Percentiles rank a stretch among this genome's conserved stretches.
phyloP scores from a whole-genome alignment of 345 rosid species.

The Sisymbrium irio region DNA sequence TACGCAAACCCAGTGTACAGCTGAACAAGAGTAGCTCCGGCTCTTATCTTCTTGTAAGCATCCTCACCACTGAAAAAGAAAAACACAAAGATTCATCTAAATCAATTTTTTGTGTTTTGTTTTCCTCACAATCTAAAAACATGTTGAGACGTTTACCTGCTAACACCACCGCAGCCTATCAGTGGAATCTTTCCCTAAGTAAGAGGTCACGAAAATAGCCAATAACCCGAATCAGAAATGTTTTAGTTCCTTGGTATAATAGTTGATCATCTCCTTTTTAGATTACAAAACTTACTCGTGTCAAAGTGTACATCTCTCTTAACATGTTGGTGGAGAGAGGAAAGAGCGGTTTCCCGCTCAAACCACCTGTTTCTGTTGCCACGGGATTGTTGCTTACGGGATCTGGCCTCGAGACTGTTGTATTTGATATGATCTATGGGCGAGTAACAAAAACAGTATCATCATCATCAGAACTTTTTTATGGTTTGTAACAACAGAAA shows the following conservation, averaged over 20 bases:
- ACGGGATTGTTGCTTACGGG: constrained; percentile 49
- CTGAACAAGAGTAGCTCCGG: constrained; percentile 97
- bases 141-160: constrained; percentile 51
- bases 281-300: constrained; percentile 58
- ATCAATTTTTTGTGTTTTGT: background rate
- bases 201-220: background rate
- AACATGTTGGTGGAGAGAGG: constrained; percentile 70
- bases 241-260: background rate
- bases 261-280: background rate
- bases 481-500: background rate
- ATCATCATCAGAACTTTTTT: background rate
- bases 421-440: constrained; percentile 82
- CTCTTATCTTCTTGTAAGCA: constrained; percentile 89
- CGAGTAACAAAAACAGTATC: constrained; percentile 4
- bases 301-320: constrained; percentile 84
- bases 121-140: background rate
- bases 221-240: background rate
- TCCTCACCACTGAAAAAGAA: constrained; percentile 79
- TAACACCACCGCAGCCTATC: constrained; percentile 90
- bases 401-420: constrained; percentile 88
- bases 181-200: constrained; percentile 88
- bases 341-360: constrained; percentile 88
- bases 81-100: background rate
- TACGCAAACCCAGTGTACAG: constrained; percentile 92
- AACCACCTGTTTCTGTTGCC: constrained; percentile 81